Base-by-base conservation (phyloP, 768 basidiomycete genomes). In the Termitomyces sp. region DNA sequence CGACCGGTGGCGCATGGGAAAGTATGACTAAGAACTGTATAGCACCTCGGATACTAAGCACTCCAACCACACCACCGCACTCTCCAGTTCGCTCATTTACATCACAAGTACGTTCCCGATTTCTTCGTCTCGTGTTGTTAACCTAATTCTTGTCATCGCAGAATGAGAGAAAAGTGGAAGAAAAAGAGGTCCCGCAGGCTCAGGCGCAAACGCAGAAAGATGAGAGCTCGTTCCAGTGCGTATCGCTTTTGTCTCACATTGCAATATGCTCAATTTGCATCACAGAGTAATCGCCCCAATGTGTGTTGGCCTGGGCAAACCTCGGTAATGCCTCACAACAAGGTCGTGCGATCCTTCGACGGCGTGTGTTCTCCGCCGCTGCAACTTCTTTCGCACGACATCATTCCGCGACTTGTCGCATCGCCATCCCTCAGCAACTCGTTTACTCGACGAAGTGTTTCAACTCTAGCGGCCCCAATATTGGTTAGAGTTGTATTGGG, bases 111-210 rank as follows among this genome's bases (percentile, higher is more conserved):
- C 27, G 73, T 66, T 27, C 3, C 10, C 12, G 32, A 53, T 66
- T 14, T 39, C 45, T 24, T 36, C 13, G 32, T 16, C 18, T 34
- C 7, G 22, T 50, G 46, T 2, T 49, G 54, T 9, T 45, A 46
- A 14, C 49, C 39, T 46, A 27, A 39, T 30, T 45, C 0, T 22
- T 39, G 6, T 24, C 27, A 26, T 40, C 42, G 54, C 65, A 88
- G 84, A 64, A 93, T 93, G 91, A 91, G 91, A 90, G 91, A 93
- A 77, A 93, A 93, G 87, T 93, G 91, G 91, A 93, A 93, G 86
- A 94, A 94, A 80, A 94, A 94, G 83, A 84, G 91, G 72, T 91
- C 91, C 64, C 87, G 91, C 74, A 90, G 92, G 72, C 92, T 94
- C 79, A 83, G 92, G 72, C 89, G 91, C 76, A 94, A 94, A 71